Conservation (phyloP, 2,329 filamentous ascomycete species). For the Clarireedia hainanense region DNA sequence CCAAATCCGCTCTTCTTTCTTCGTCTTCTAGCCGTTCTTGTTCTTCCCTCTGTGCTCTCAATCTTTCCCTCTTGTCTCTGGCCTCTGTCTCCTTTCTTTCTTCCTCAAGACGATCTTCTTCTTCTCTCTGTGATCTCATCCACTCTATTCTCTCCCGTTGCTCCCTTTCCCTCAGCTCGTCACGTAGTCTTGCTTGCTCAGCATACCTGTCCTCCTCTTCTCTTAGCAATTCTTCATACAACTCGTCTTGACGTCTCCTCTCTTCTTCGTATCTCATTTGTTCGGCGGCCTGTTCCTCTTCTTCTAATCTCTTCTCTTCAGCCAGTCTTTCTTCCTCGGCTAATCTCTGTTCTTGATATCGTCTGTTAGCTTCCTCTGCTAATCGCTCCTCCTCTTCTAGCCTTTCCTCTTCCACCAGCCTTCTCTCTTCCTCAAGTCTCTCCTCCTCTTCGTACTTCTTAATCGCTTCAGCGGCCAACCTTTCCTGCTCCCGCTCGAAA, state of each 20-base stretch:
- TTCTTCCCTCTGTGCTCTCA: constrained; percentile 1
- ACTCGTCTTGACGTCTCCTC: neutral
- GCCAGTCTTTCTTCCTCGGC: neutral
- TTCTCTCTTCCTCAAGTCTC: neutral
- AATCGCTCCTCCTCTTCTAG: constrained; percentile 1
- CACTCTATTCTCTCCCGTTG: neutral
- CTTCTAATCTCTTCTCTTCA: neutral
- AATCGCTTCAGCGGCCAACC: constrained; percentile 5
- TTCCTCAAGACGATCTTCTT: constrained; percentile 5
- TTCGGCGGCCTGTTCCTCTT: constrained; percentile 4
- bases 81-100: neutral
- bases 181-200: constrained; percentile 2
- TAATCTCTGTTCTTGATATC: constrained; percentile 2
- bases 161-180: constrained; percentile 1
- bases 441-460: constrained; percentile 8
- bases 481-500: constrained; percentile 9
- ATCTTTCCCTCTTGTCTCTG: neutral
- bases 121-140: neutral
- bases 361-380: neutral
- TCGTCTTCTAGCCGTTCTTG: constrained; percentile 7
- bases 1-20: constrained; percentile 4
- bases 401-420: neutral
- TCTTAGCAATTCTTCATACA: neutral
- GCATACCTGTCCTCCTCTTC: constrained; percentile 5
- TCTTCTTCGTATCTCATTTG: neutral